phyloP scores from a whole-genome alignment of 192 early-diverging fungal genomes.

The Coemansia asiatica region DNA sequence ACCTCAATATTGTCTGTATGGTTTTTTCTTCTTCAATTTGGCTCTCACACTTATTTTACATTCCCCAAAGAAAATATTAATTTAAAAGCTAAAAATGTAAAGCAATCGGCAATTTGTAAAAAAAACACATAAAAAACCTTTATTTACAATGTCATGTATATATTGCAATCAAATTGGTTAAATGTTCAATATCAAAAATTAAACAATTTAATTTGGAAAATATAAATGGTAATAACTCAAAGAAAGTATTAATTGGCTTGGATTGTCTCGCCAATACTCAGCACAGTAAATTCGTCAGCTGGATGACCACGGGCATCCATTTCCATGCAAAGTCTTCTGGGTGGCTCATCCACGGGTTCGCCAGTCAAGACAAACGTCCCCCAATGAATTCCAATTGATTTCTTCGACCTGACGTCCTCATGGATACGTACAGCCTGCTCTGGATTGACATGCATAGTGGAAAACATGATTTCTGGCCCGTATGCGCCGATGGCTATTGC shows the following conservation, averaged over 20 bases:
- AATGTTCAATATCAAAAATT: too few relatives aligned
- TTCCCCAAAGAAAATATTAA: too few relatives aligned
- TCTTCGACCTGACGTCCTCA: slow-evolving; percentile 65
- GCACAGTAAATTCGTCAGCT: slow-evolving; percentile 42
- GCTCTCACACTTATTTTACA: background rate
- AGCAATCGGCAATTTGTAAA: too few relatives aligned
- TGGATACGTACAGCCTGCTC: slow-evolving; percentile 81
- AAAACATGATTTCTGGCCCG: slow-evolving; percentile 66
- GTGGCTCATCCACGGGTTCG: slow-evolving; percentile 71
- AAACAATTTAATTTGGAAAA: too few relatives aligned
- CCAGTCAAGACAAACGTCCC: slow-evolving; percentile 77
- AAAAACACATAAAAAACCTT: too few relatives aligned
- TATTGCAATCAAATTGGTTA: too few relatives aligned
- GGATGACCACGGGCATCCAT: slow-evolving; percentile 59
- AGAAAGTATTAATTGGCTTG: background rate
- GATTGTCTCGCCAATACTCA: slow-evolving; percentile 59
- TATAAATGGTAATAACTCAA: too few relatives aligned
- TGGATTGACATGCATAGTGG: slow-evolving; percentile 73
- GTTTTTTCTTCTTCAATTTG: background rate
- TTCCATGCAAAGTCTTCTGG: slow-evolving; percentile 57
- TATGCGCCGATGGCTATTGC: slow-evolving; percentile 88
- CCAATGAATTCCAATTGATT: slow-evolving; percentile 82
- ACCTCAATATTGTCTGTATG: background rate
- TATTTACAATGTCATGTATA: too few relatives aligned
- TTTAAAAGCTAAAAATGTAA: too few relatives aligned